Percentiles rank a stretch among this genome's conserved stretches.
These are phyloP conservation scores for Auriscalpium orientale DNA, from an alignment of 768 basidiomycete species.

Conservation along the genomic window DNA sequence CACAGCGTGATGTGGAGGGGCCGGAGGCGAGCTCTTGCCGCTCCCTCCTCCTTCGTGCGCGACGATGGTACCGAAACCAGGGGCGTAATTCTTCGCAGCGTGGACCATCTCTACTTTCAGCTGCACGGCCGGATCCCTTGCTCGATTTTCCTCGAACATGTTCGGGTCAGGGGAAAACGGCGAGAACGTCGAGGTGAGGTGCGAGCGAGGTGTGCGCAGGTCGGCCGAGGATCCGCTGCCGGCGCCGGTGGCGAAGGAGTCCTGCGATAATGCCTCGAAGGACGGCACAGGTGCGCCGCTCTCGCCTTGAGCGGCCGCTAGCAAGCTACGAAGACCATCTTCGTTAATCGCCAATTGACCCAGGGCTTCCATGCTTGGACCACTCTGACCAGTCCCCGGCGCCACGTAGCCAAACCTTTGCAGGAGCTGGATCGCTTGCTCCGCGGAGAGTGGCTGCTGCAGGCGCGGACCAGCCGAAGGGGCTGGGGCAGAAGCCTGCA, in stretches of 20 bases:
- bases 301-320: conserved; percentile 1
- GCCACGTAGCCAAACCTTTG: conserved; percentile 45
- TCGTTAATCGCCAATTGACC: conserved; percentile 12
- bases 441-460: conserved; percentile 37
- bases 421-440: conserved; percentile 56
- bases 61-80: conserved; percentile 17
- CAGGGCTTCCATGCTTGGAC: conserved; percentile 12
- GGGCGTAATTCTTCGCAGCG: conserved; percentile 36
- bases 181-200: conserved; percentile 38
- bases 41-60: conserved; percentile 24
- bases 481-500: conserved; percentile 40
- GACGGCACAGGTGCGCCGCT: conserved; percentile 3
- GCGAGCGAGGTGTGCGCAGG: conserved; percentile 8
- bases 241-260: conserved; percentile 13
- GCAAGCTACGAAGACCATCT: conserved; percentile 5
- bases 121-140: conserved; percentile 28
- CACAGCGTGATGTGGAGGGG: conserved; percentile 12
- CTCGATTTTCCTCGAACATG: conserved; percentile 29
- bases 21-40: conserved; percentile 37
- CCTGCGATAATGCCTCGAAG: conserved; percentile 8
- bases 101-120: conserved; percentile 38
- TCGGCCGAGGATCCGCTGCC: conserved; percentile 11
- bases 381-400: conserved; percentile 21
- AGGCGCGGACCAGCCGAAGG: conserved; percentile 15
- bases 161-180: conserved; percentile 79